Conservation (phyloP, 2,329 filamentous ascomycete genomes). For the Fusarium solani-melongenae region DNA sequence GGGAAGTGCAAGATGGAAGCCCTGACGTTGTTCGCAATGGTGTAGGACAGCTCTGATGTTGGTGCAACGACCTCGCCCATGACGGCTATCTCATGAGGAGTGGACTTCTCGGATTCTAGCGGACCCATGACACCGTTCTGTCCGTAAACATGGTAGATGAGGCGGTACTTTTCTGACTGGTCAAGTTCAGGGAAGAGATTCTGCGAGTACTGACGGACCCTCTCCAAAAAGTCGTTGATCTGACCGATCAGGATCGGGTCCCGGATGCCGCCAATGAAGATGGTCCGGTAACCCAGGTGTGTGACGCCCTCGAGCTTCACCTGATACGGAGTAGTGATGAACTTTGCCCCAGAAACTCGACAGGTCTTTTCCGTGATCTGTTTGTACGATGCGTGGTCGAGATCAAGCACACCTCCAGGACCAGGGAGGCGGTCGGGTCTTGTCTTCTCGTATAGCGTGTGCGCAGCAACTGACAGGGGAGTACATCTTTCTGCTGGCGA, state of each 20-base stretch:
- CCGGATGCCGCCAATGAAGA: constrained; percentile 57
- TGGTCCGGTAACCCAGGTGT: constrained; percentile 55
- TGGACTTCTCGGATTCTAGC: constrained; percentile 39
- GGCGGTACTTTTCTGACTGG: constrained; percentile 46
- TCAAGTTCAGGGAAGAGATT: constrained; percentile 38
- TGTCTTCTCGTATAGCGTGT: constrained; percentile 65
- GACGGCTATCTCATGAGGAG: constrained; percentile 55
- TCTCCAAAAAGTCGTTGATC: constrained; percentile 49
- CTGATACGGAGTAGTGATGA: constrained; percentile 52
- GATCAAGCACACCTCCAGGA: constrained; percentile 59
- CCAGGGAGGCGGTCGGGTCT: constrained; percentile 61
- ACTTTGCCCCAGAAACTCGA: constrained; percentile 53
- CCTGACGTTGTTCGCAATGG: constrained; percentile 54
- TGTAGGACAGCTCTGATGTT: constrained; percentile 55
- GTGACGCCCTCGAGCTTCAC: constrained; percentile 62
- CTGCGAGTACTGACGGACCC: constrained; percentile 40
- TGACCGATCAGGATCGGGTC: constrained; percentile 60
- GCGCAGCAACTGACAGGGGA: constrained; percentile 59
- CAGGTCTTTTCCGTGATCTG: constrained; percentile 49
- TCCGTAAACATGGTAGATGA: constrained; percentile 59
- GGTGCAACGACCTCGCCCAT: constrained; percentile 58
- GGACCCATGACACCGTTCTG: constrained; percentile 49
- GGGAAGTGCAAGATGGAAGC: constrained; percentile 56
- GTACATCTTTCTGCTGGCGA: constrained; percentile 55
- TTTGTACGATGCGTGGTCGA: constrained; percentile 55